These are phyloP conservation scores for Backusella mclennaniae DNA, from an alignment of 192 early-diverging fungal genomes.

Conservation along the genomic window DNA sequence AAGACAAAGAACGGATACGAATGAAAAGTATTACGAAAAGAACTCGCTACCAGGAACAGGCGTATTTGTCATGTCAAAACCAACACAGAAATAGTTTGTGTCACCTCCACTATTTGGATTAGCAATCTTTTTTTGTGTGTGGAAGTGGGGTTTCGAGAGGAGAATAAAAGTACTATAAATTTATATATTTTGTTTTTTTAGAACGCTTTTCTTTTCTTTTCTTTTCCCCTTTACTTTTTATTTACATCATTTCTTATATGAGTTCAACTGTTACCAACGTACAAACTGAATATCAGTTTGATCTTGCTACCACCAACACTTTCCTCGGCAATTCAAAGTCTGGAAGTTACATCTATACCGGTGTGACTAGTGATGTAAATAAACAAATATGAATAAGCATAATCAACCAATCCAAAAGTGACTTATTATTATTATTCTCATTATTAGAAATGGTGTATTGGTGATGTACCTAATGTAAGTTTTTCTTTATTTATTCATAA, in stretches of 20 bases:
- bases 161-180: not conserved
- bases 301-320: slow-evolving; percentile 9
- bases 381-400: not conserved
- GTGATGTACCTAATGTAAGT: slow-evolving; percentile 17
- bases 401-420: not conserved
- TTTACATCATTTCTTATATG: not conserved
- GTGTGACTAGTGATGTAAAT: not conserved
- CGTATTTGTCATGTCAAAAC: slow-evolving; percentile 6
- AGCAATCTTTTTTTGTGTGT: slow-evolving; percentile 1
- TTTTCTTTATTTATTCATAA: not conserved
- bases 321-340: not conserved
- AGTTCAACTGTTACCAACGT: not conserved
- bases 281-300: slow-evolving; percentile 17
- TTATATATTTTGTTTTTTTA: not conserved
- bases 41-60: not conserved
- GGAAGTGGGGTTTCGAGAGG: not conserved
- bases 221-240: not conserved
- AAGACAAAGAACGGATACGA: slow-evolving; percentile 27
- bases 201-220: not conserved
- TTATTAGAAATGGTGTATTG: slow-evolving; percentile 19
- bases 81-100: not conserved
- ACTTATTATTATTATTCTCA: not conserved
- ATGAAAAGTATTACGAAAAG: not conserved
- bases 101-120: not conserved
- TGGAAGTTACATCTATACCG: slow-evolving; percentile 17